Evolutionary conservation across 139 green algal species (phyloP), one percentile per base, ranked within the genome.

Genomic region (Coccomyxa sp.): DNA sequence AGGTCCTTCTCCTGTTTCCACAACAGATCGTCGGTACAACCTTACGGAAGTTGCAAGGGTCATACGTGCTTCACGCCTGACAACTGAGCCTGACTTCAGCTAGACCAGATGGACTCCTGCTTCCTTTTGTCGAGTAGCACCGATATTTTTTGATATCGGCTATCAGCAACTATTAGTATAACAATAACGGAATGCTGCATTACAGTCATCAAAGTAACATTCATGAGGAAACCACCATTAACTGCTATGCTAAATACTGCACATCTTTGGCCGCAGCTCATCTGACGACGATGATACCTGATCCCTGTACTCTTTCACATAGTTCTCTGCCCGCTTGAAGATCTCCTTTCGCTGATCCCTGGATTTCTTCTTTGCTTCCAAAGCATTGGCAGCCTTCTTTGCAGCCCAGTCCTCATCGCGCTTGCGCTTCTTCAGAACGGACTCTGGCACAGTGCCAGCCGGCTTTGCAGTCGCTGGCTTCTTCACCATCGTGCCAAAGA

Each of bases 291-390:
- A 28, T 25, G 10, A 25, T 71, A 96, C 96, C 95, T 98, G 88
- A 58, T 89, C n/a, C 23, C 96, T 90, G 93, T 98, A 99, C 89
- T 99, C 96, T 88, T 98, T 95, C n/a, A 98, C 95, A 88, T 98
- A 99, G 84, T 93, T 80, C 93, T 99, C 97, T 32, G 97, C 97
- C 58, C 94, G 90, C 92, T 99, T 99, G 91, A 99, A 98, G 82
- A 98, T 95, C 28, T 95, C 92, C 84, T 92, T 92, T 67, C 93
- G 84, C 16, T 88, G 93, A 23, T 86, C 84, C 59, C 86, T 88
- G 82, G 85, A 77, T 85, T 95, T 94, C 86, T 92, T 93, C 82
- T 93, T 91, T 51, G 89, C 84, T 74, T 94, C 89, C 14, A 91
- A 81, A 17, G 87, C 90, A 45, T 87, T 90, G 74, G 90, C 92